These are phyloP conservation scores for Cordyceps farinosa DNA, from an alignment of 2,329 filamentous ascomycete species.

Conservation along the genomic window DNA sequence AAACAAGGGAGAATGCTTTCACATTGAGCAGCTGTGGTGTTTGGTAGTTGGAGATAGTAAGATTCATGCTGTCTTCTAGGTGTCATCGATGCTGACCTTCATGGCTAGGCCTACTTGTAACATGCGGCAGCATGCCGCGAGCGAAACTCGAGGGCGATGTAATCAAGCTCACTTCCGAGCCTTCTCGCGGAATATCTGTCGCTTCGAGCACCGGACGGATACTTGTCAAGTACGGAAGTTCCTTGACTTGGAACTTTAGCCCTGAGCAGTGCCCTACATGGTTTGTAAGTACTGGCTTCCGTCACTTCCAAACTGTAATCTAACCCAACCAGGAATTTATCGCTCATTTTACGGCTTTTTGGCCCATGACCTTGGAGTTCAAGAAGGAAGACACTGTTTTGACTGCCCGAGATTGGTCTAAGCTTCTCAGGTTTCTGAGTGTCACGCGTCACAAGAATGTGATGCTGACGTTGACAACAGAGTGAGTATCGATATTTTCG, in stretches of 20 bases:
- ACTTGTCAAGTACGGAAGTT: slow-evolving; percentile 33
- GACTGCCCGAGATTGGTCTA: slow-evolving; percentile 28
- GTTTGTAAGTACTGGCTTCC: slow-evolving; percentile 36
- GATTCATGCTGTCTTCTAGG: slow-evolving; percentile 11
- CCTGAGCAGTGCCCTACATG: slow-evolving; percentile 41
- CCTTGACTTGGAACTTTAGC: slow-evolving; percentile 37
- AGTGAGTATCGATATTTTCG: slow-evolving; percentile 15
- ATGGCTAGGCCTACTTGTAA: slow-evolving; percentile 36
- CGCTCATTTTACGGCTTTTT: slow-evolving; percentile 41
- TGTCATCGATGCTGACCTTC: neutral
- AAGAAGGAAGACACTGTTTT: slow-evolving; percentile 31
- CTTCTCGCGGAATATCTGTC: slow-evolving; percentile 23
- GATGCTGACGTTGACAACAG: slow-evolving; percentile 25
- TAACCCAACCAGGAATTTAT: slow-evolving; percentile 33
- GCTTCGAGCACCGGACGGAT: slow-evolving; percentile 26
- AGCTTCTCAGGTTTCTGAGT: slow-evolving; percentile 27
- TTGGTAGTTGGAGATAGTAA: slow-evolving; percentile 43
- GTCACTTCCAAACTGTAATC: neutral
- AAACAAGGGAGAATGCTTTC: slow-evolving; percentile 39
- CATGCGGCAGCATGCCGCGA: slow-evolving; percentile 38
- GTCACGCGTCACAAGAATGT: slow-evolving; percentile 22
- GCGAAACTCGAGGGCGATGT: slow-evolving; percentile 31
- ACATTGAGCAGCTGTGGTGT: slow-evolving; percentile 48
- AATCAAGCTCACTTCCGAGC: slow-evolving; percentile 30
- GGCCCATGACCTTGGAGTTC: slow-evolving; percentile 38